Conservation (phyloP, 495 filamentous ascomycete species). For the Aspergillus ellipticus region DNA sequence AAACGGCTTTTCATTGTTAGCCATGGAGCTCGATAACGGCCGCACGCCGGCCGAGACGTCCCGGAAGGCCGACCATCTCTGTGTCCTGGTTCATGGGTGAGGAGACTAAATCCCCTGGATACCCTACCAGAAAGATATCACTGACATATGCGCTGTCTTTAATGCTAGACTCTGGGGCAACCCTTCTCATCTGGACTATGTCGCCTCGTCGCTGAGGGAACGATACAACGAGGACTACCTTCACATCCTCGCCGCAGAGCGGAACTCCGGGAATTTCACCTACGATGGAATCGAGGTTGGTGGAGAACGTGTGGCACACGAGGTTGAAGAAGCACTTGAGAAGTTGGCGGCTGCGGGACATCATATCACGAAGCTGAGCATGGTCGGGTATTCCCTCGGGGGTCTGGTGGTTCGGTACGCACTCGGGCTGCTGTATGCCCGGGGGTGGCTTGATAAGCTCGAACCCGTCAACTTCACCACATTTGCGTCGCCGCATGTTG, state of each 20-base stretch:
- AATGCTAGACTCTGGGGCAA: slow-evolving; percentile 80
- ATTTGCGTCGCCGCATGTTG: slow-evolving; percentile 87
- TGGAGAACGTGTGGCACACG: slow-evolving; percentile 80
- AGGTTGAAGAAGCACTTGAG: slow-evolving; percentile 80
- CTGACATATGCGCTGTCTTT: background rate
- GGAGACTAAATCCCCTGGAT: slow-evolving; percentile 15
- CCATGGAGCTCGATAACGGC: slow-evolving; percentile 15
- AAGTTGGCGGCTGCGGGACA: slow-evolving; percentile 60
- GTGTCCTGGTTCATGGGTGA: slow-evolving; percentile 94
- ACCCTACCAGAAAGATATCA: background rate
- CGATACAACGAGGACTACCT: slow-evolving; percentile 60
- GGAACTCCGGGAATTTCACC: slow-evolving; percentile 78
- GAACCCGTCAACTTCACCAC: slow-evolving; percentile 90
- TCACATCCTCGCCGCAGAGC: slow-evolving; percentile 71
- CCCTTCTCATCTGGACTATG: slow-evolving; percentile 70
- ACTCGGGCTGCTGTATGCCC: slow-evolving; percentile 76
- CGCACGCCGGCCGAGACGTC: slow-evolving; percentile 12
- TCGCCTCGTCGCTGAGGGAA: slow-evolving; percentile 64
- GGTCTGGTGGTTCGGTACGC: slow-evolving; percentile 86
- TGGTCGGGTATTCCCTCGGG: slow-evolving; percentile 87
- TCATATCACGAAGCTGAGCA: slow-evolving; percentile 72
- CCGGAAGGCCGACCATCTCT: slow-evolving; percentile 63
- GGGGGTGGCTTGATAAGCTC: slow-evolving; percentile 72
- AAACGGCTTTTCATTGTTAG: background rate
- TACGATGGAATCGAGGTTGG: slow-evolving; percentile 94